Evolutionary conservation across 371 early-diverging fungal species (phyloP).

Genomic region (Conidiobolus incongruus): DNA sequence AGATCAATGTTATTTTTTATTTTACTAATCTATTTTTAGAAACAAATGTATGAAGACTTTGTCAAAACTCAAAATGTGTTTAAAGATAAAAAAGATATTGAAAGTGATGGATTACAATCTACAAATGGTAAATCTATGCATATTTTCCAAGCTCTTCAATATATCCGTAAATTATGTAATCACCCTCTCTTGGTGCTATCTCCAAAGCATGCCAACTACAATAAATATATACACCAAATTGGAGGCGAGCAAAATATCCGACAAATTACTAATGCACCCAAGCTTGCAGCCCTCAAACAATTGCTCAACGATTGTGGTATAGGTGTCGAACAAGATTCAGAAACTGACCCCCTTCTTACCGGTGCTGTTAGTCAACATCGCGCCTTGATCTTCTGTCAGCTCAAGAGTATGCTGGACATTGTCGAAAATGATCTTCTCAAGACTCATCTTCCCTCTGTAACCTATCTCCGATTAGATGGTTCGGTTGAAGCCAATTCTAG

Average conservation of each 20-base stretch:
- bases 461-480: slow-evolving; percentile 94
- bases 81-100: slow-evolving; percentile 11
- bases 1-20: not conserved
- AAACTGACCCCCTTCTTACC: slow-evolving; percentile 19
- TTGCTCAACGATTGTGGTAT: slow-evolving; percentile 85
- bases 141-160: slow-evolving; percentile 92
- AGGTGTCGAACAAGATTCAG: slow-evolving; percentile 31
- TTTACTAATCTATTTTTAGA: too few species aligned
- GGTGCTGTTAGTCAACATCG: slow-evolving; percentile 71
- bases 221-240: slow-evolving; percentile 30
- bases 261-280: slow-evolving; percentile 81
- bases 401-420: slow-evolving; percentile 89
- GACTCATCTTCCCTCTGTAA: slow-evolving; percentile 61
- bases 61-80: slow-evolving; percentile 27
- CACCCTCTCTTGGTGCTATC: slow-evolving; percentile 82
- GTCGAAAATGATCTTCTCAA: slow-evolving; percentile 81
- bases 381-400: slow-evolving; percentile 93
- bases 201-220: slow-evolving; percentile 63
- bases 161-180: slow-evolving; percentile 84
- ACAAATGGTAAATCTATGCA: slow-evolving; percentile 37
- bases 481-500: slow-evolving; percentile 62
- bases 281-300: slow-evolving; percentile 69
- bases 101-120: not conserved
- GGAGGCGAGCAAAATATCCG: slow-evolving; percentile 36
- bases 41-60: slow-evolving; percentile 78